A percentile compares a stretch with the other conserved stretches of the same genome.
phyloP scores from a whole-genome alignment of 2,329 filamentous ascomycete species.

The Xylariaceae sp. region DNA sequence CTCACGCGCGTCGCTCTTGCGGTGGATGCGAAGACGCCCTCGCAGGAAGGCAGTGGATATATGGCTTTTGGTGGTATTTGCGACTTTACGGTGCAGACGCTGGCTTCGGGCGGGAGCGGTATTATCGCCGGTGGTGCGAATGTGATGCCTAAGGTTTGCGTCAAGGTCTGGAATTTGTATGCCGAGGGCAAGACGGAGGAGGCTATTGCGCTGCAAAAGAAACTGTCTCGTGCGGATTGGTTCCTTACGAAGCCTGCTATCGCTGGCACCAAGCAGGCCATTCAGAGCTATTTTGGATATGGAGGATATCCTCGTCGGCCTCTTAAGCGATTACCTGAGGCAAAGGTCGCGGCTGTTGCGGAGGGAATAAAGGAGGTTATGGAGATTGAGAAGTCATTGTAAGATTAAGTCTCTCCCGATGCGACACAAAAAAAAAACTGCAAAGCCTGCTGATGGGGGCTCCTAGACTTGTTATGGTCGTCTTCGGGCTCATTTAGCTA shows the following conservation, averaged over 20 bases:
- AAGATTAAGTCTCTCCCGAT: too few relatives aligned
- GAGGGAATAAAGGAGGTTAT: slow-evolving; percentile 62
- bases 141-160: slow-evolving; percentile 78
- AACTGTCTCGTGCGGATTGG: slow-evolving; percentile 80
- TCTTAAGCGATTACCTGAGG: slow-evolving; percentile 63
- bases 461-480: too few relatives aligned
- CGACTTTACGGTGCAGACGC: slow-evolving; percentile 82
- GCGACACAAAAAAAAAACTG: too few relatives aligned
- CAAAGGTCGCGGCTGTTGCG: slow-evolving; percentile 50
- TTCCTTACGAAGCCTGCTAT: slow-evolving; percentile 78
- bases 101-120: slow-evolving; percentile 74
- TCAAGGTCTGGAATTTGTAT: slow-evolving; percentile 75
- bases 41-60: slow-evolving; percentile 61
- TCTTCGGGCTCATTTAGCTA: too few relatives aligned
- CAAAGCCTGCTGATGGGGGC: too few relatives aligned
- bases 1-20: slow-evolving; percentile 76
- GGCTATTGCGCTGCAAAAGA: slow-evolving; percentile 71
- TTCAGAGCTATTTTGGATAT: slow-evolving; percentile 79
- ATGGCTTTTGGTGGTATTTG: slow-evolving; percentile 87
- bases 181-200: slow-evolving; percentile 70
- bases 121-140: slow-evolving; percentile 87
- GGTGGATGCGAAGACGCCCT: slow-evolving; percentile 67
- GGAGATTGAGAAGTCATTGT: slow-evolving; percentile 60
- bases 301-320: slow-evolving; percentile 73
- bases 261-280: slow-evolving; percentile 80